Percentiles rank a stretch among this genome's conserved stretches.
Conservation (phyloP, 306 rosid genomes). For the Vigna radiata region DNA sequence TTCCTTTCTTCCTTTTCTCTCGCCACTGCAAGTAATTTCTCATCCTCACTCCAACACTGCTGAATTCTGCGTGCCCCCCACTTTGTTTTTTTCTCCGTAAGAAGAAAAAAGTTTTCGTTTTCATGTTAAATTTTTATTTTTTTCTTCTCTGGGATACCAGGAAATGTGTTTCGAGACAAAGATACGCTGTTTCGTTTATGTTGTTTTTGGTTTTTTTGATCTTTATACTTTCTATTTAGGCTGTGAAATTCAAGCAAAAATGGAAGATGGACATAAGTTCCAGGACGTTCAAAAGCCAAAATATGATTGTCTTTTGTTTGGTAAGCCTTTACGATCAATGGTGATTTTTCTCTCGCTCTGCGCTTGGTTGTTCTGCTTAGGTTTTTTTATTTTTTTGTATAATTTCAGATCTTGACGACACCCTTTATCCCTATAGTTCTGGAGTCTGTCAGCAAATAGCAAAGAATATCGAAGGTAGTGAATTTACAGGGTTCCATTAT, state of each 20-base stretch:
- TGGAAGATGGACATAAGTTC: conserved; percentile 67
- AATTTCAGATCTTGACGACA: conserved; percentile 88
- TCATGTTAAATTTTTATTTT: background rate
- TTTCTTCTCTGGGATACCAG: no score
- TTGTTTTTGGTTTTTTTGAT: background rate
- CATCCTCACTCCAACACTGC: conserved; percentile 5
- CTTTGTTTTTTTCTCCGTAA: background rate
- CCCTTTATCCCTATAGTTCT: conserved; percentile 79
- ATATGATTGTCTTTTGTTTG: conserved; percentile 83
- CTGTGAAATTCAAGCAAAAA: conserved; percentile 33
- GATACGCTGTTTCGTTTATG: background rate
- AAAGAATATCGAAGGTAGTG: conserved; percentile 73
- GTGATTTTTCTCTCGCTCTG: background rate
- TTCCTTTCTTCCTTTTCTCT: background rate
- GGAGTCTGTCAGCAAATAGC: conserved; percentile 68
- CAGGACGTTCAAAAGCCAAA: conserved; percentile 56
- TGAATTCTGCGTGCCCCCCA: background rate
- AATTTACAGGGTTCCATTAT: background rate
- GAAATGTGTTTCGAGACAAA: background rate
- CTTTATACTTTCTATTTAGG: conserved; percentile 26
- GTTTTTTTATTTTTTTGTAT: conserved; percentile 30
- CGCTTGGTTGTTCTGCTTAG: background rate
- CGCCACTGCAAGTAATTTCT: conserved; percentile 18
- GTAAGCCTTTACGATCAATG: conserved; percentile 45
- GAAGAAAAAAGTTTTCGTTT: background rate